Base-by-base conservation (phyloP, 2,329 filamentous ascomycete genomes). In the Stemphylium vesicarium region DNA sequence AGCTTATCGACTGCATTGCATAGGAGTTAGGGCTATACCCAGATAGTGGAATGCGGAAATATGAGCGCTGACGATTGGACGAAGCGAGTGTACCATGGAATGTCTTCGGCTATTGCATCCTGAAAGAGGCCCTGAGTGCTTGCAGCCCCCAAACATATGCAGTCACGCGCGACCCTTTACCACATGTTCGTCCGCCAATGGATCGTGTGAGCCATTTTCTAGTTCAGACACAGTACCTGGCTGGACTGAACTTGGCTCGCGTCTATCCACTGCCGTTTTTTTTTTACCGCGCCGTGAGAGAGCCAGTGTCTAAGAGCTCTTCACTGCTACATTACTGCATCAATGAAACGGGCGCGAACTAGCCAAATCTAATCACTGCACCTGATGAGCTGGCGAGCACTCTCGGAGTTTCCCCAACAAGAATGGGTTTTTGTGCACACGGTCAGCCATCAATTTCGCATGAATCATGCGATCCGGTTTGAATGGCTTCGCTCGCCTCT, bases 301-400 rank as follows among this genome's bases (percentile, higher is more conserved):
- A n/a, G 50, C 50, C 18, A 63, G 46, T 35, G 7, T 24, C 20
- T 4, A 62, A 29, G 16, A 57, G 52, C 24, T 59, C 35, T 3
- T 64, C 50, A 26, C 51, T 61, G 45, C 54, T 62, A 49, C 39
- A 57, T 44, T 26, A 57, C 44, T 16, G 54, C 51, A 43, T 61
- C 48, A 13, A 60, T 44, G 38, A 60, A 24, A 62, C 60, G 32
- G 64, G 43, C 12, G 54, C 54, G 32, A 65, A 54, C 47, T 65
- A 56, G 48, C 65, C 63, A 45, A 63, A 59, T 44, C 42, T 53
- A 32, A 66, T 62, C 18, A 57, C 53, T 39, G 52, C 59, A 13
- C 57, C 59, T 11, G 56, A 62, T 13, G 54, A 45, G 36, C 53
- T 56, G 20, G 57, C 37, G 18, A 67, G 29, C 50, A 58, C 41